Percentiles rank a stretch among this genome's conserved stretches.
Conservation (phyloP, 2,329 filamentous ascomycete genomes). For the Sclerotiophoma versabilis region DNA sequence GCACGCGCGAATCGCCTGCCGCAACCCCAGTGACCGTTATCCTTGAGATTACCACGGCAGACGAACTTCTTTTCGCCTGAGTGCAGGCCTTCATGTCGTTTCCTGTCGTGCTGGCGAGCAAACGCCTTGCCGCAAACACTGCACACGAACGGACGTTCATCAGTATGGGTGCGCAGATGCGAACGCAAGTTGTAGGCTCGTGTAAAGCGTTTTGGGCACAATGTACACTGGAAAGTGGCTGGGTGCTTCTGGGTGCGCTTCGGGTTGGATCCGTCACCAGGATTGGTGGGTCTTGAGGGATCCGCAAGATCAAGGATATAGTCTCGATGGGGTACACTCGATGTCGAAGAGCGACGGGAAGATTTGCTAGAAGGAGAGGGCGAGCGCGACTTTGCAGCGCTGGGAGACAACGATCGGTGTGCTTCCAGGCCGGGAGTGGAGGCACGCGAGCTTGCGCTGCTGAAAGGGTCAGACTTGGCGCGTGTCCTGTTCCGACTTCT, state of each 20-base stretch:
- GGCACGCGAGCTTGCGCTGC: conserved; percentile 56
- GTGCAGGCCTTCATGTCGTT: conserved; percentile 94
- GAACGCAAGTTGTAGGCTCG: conserved; percentile 95
- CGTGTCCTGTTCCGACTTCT: conserved; percentile 63
- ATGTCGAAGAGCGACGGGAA: conserved; percentile 59
- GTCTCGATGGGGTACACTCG: conserved; percentile 65
- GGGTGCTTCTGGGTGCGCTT: conserved; percentile 97
- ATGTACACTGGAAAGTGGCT: conserved; percentile 90
- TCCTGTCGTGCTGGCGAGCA: conserved; percentile 94
- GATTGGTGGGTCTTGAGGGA: conserved; percentile 74
- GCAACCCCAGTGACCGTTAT: conserved; percentile 87
- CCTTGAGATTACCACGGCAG: conserved; percentile 88
- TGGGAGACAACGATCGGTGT: conserved; percentile 53
- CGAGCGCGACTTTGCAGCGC: conserved; percentile 54
- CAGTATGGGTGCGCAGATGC: conserved; percentile 93
- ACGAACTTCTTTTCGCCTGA: conserved; percentile 99
- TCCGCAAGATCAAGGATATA: conserved; percentile 92
- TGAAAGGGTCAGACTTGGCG: conserved; percentile 67
- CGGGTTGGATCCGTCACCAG: conserved; percentile 53
- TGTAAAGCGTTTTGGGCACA: conserved; percentile 96
- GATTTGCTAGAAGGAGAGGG: conserved; percentile 58
- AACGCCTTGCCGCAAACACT: conserved; percentile 98
- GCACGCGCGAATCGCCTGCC: conserved; percentile 92
- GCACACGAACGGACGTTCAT: conserved; percentile 96
- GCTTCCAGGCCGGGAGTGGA: conserved; percentile 50